Conservation (phyloP, 208 protist species). For the Histomonas meleagridis region DNA sequence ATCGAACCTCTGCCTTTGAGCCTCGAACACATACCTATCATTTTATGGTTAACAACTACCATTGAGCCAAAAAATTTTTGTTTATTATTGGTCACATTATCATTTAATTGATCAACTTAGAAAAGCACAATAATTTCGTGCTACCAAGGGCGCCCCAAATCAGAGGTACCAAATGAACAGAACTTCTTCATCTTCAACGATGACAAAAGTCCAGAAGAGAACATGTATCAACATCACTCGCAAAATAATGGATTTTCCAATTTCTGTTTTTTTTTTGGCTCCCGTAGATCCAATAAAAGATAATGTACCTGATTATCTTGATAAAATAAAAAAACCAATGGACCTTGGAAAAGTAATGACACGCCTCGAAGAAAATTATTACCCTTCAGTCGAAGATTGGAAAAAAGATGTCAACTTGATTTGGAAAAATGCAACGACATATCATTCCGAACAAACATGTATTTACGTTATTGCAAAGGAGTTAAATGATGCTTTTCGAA, state of each 20-base stretch:
- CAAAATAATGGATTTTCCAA: background rate
- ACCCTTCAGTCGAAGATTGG: background rate
- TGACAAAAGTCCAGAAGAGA: too few relatives aligned
- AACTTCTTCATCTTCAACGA: too few relatives aligned
- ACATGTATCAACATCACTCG: background rate
- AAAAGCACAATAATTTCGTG: too few relatives aligned
- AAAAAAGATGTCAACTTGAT: background rate
- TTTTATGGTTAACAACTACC: too few relatives aligned
- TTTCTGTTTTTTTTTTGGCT: background rate
- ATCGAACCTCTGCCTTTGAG: too few relatives aligned
- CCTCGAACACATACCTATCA: too few relatives aligned
- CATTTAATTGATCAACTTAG: too few relatives aligned
- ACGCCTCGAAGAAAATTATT: background rate
- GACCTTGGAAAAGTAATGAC: background rate
- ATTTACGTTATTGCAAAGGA: background rate
- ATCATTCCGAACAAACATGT: background rate
- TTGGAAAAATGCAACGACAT: background rate
- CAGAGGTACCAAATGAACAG: too few relatives aligned
- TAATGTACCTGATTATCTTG: background rate
- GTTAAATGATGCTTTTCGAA: background rate
- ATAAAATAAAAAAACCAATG: conserved; percentile 15
- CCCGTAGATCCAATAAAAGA: conserved; percentile 10
- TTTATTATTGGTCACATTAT: too few relatives aligned
- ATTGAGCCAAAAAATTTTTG: too few relatives aligned
- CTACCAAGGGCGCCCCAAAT: too few relatives aligned